Base-by-base conservation (phyloP, 2,329 filamentous ascomycete species). In the Stromatinia cepivora region DNA sequence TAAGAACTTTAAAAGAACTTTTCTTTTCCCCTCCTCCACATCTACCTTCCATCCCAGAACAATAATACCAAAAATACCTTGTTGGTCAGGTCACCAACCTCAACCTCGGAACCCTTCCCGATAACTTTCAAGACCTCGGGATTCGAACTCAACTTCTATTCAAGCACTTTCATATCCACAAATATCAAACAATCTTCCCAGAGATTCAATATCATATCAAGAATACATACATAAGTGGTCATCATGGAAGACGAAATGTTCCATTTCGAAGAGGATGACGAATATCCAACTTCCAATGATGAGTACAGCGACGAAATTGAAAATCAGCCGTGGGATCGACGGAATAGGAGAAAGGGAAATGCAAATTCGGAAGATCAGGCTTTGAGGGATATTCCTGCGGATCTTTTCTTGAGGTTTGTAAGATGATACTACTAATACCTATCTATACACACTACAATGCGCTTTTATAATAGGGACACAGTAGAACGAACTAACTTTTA, bases 351-450 rank as follows among this genome's bases (percentile, higher is more conserved):
- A 28, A 25, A 36, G 3, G 20, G 22, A 28, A 25, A 25, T 4
- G 20, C 10, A 11, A 42, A 52, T 13, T 20, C 46, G 8, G 34
- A 64, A 39, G 46, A 39, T 5, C 61, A 39, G 36, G 9, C 9
- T n/a, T 25, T 17, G 8, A 45, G 15, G 0, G n/a, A 53, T 4
- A 39, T 42, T 56, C 59, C 59, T 15, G 66, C 66, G 28, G 52
- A 69, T 57, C 34, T 58, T 28, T 66, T 69, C 22, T 31, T 57
- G 20, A 66, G 34, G 61, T 69, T 31, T 31, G 31, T 42, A 11
- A 3, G 20, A 39, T 31, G 2, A 20, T 42, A 42, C 1, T 42
- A 42, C 10, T 6, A n/a, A n/a, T 42, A 17, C 11, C 39, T 6
- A 17, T 42, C 15, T 42, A 36, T 20, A 20, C 36, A 15, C 4